These are phyloP conservation scores for Xanthoceras sorbifolium DNA, from an alignment of 345 rosid species.

Conservation along the genomic window DNA sequence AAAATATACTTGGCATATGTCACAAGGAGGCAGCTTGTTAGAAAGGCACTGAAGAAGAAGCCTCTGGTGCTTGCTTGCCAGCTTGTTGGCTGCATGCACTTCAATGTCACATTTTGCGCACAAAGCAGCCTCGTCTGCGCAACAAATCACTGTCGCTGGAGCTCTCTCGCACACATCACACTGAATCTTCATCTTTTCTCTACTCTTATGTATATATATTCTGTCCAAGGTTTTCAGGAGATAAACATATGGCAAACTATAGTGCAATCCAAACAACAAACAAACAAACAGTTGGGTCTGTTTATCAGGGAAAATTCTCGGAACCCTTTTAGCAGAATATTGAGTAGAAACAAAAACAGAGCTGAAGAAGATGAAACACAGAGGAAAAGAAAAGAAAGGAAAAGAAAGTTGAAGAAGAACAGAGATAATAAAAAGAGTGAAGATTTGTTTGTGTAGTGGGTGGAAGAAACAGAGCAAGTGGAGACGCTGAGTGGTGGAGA, in stretches of 20 bases:
- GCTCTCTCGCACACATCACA: slow-evolving; percentile 98
- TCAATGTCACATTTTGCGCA: slow-evolving; percentile 80
- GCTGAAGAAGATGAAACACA: not conserved
- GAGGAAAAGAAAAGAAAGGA: not conserved
- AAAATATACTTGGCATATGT: slow-evolving; percentile 73
- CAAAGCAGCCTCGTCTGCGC: slow-evolving; percentile 98
- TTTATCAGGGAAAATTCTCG: no score
- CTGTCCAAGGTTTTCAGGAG: not conserved
- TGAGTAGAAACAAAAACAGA: not conserved
- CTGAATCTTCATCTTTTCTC: slow-evolving; percentile 78
- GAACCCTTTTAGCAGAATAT: not conserved
- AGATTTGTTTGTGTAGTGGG: not conserved
- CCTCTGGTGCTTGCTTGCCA: slow-evolving; percentile 95
- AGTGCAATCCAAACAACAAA: no score
- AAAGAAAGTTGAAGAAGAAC: not conserved
- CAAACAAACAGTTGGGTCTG: not conserved
- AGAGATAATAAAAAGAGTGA: not conserved
- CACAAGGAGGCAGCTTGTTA: slow-evolving; percentile 81
- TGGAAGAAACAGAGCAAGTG: slow-evolving; percentile 1
- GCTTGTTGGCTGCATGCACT: slow-evolving; percentile 93
- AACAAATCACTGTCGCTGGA: slow-evolving; percentile 92
- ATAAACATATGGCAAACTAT: no score
- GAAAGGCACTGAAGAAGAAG: slow-evolving; percentile 79
- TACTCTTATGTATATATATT: not conserved
- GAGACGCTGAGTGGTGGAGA: slow-evolving; percentile 39